Conservation (phyloP, 352 stramenopile species). For the Phytophthora cryptogea region DNA sequence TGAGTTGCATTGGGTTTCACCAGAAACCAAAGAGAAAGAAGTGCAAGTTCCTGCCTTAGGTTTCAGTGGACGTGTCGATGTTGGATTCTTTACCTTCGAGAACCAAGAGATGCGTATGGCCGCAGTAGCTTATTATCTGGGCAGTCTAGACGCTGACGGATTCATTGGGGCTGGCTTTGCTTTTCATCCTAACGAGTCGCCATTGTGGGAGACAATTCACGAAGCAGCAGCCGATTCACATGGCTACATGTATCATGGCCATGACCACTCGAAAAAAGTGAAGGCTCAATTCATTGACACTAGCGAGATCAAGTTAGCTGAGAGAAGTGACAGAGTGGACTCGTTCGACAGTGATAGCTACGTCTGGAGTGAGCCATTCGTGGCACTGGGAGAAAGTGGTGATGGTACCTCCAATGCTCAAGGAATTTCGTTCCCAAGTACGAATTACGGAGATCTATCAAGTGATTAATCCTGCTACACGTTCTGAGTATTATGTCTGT, state of each 20-base stretch:
- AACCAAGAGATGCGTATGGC: constrained; percentile 49
- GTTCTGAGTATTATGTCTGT: too few species aligned
- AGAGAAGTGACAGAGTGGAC: constrained; percentile 7
- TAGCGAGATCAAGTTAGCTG: constrained; percentile 11
- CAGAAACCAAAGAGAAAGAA: constrained; percentile 10
- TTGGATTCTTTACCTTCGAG: constrained; percentile 49
- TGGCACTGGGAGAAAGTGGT: constrained; percentile 33
- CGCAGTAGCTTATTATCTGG: constrained; percentile 60
- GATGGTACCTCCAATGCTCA: constrained; percentile 40
- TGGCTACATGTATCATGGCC: constrained; percentile 32
- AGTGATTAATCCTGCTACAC: neutral
- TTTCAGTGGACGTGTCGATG: constrained; percentile 22
- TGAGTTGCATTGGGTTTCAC: constrained; percentile 45
- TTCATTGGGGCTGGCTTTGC: constrained; percentile 65
- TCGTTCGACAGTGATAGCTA: constrained; percentile 18
- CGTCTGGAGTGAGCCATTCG: constrained; percentile 60
- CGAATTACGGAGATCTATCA: constrained; percentile 4
- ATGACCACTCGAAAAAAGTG: constrained; percentile 9
- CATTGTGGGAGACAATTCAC: constrained; percentile 46
- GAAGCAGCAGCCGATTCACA: neutral
- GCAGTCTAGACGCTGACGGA: constrained; percentile 42
- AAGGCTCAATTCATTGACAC: neutral
- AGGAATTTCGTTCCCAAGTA: constrained; percentile 62
- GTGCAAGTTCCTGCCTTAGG: constrained; percentile 40
- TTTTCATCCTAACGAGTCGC: constrained; percentile 35